Base-by-base conservation (phyloP, 345 rosid species). In the Stellera chamaejasme region DNA sequence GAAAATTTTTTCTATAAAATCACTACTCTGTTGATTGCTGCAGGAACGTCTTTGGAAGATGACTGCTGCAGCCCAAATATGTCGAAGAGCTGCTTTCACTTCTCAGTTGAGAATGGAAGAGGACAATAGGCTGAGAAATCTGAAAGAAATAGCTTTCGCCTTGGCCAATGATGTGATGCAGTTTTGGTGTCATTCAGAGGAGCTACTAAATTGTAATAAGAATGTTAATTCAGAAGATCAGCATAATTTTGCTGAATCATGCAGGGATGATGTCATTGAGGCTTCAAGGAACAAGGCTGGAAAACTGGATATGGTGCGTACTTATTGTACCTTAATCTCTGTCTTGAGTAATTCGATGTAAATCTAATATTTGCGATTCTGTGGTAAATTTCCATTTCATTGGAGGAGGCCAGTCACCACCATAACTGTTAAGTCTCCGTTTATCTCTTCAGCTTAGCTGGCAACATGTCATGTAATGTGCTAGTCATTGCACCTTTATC, bases 1-100 rank as follows among this genome's bases (percentile, higher is more conserved):
- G 15, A 27, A 26, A 54, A 28, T 49, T n/a, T 39, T 69, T 42
- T 45, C 26, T 47, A 15, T 11, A 32, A 12, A 8, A 48, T 62
- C 32, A 14, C 15, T 62, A 8, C 25, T 60, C 36, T 43, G 52
- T 59, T 51, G 41, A 15, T 51, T 46, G 66, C 60, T 69, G 19
- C 72, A 94, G 97, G 99, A 94, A 78, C 96, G 97, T 41, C 79
- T 94, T 60, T 94, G 99, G 99, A 94, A 94, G 75, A 80, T 71
- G 80, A 94, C 97, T 54, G 91, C 93, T 72, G 97, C 99, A 49
- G 79, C 96, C 56, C 97, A 85, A 79, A 77, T 87, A 69, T 83
- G 90, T 74, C 93, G 46, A 62, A 77, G 74, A 61, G 78, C 68
- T 74, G 93, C 87, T 61, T 72, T 78, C 65, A 70, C 82, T 69